Conservation (phyloP, 345 rosid species). For the Anastatica hierochuntica region DNA sequence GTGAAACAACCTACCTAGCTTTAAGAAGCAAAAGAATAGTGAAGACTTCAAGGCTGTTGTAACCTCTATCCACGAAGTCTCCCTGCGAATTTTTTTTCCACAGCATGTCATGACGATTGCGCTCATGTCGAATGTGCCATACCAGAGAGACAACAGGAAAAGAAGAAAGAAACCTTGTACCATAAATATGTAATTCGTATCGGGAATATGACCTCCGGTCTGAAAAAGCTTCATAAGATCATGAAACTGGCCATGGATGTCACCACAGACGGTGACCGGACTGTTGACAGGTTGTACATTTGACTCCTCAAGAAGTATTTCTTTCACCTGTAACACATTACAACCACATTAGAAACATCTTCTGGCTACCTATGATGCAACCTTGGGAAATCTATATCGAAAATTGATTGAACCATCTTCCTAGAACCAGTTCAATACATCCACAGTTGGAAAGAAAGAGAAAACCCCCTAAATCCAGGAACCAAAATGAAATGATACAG, state of each 20-base stretch:
- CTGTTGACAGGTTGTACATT: constrained; percentile 98
- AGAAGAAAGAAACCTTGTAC: constrained; percentile 27
- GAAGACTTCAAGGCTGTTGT: constrained; percentile 95
- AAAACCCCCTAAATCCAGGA: background rate
- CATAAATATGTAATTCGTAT: constrained; percentile 94
- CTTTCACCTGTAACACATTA: constrained; percentile 57
- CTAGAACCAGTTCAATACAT: no score
- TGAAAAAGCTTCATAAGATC: constrained; percentile 96
- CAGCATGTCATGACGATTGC: background rate
- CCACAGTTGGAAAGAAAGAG: no score
- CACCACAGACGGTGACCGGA: constrained; percentile 96
- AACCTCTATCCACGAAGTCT: constrained; percentile 79
- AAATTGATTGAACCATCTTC: no score
- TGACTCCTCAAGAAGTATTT: constrained; percentile 87
- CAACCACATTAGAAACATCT: background rate
- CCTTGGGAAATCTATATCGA: background rate
- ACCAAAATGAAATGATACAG: background rate
- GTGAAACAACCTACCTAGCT: constrained; percentile 49
- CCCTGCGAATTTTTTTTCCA: background rate
- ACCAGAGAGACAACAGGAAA: background rate
- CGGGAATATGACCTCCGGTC: constrained; percentile 94
- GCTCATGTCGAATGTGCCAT: background rate
- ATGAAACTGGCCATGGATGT: constrained; percentile 96
- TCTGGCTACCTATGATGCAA: background rate
- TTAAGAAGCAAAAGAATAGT: constrained; percentile 90